Conservation (phyloP, 139 green algal species). For the Nannochloris sp. region DNA sequence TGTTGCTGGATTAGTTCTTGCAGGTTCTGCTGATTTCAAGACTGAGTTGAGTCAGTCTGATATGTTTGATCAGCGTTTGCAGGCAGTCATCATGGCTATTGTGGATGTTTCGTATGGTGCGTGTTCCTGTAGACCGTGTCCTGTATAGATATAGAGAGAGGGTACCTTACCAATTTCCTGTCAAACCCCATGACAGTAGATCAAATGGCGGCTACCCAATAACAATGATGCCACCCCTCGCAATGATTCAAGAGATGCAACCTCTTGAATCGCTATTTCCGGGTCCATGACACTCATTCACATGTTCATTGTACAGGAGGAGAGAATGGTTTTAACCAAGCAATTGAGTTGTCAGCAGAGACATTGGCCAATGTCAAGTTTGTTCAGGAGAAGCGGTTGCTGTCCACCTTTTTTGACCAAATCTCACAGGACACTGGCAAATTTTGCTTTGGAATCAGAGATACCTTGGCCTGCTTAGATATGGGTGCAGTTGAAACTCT, state of each 20-base stretch:
- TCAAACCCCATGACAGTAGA: constrained; percentile 44
- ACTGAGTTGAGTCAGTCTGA: constrained; percentile 86
- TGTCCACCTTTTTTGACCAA: constrained; percentile 93
- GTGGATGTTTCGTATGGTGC: constrained; percentile 96
- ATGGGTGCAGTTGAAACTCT: constrained; percentile 99
- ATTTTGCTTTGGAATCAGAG: constrained; percentile 85
- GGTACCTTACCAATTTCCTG: constrained; percentile 68
- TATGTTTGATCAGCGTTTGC: constrained; percentile 93
- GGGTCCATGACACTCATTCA: background rate
- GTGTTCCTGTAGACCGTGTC: background rate
- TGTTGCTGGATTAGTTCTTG: constrained; percentile 90
- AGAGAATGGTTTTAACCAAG: constrained; percentile 98
- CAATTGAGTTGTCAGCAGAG: constrained; percentile 95
- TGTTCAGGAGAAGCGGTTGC: constrained; percentile 89
- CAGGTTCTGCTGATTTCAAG: constrained; percentile 96
- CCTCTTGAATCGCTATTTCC: constrained; percentile 1
- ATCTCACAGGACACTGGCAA: constrained; percentile 94
- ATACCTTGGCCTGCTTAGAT: constrained; percentile 94
- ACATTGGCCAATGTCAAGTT: constrained; percentile 98
- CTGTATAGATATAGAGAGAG: background rate
- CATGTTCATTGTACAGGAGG: constrained; percentile 45
- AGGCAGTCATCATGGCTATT: constrained; percentile 79
- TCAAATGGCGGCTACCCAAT: constrained; percentile 61
- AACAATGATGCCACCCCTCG: background rate
- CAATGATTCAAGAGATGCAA: background rate